Percentiles rank a stretch among this genome's conserved stretches.
Conservation (phyloP, 2,329 filamentous ascomycete species). For the Phyllosticta ampelicida region DNA sequence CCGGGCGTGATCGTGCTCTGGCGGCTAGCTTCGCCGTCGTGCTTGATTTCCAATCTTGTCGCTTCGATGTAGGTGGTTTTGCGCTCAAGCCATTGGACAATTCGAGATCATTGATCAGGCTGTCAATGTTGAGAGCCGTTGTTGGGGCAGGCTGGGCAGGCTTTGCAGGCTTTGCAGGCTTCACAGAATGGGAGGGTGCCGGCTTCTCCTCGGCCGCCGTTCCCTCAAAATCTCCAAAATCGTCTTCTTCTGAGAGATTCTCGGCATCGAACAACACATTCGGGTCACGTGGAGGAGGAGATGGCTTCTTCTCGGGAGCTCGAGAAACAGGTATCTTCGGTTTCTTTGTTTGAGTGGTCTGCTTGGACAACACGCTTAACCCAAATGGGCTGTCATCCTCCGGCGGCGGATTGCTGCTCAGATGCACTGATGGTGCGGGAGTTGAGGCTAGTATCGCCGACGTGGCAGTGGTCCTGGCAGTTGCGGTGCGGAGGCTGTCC, state of each 20-base stretch:
- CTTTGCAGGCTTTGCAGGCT: conserved; percentile 16
- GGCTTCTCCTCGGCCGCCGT: background rate
- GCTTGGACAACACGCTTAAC: conserved; percentile 3
- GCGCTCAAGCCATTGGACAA: conserved; percentile 2
- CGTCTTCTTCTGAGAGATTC: conserved; percentile 24
- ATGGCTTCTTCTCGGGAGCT: background rate
- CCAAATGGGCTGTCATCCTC: conserved; percentile 6
- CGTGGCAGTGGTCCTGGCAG: background rate
- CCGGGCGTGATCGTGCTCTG: background rate
- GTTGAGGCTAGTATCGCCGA: background rate
- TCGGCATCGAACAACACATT: conserved; percentile 32
- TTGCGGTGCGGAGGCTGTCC: conserved; percentile 7
- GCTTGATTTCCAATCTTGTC: conserved; percentile 6
- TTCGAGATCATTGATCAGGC: conserved; percentile 3
- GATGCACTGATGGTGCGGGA: background rate
- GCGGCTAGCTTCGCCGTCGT: conserved; percentile 8
- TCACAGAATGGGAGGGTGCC: conserved; percentile 5
- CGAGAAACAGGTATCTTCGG: background rate
- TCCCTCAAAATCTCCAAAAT: conserved; percentile 28
- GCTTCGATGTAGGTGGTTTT: conserved; percentile 4
- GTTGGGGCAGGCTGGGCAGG: background rate
- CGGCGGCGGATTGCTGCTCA: background rate
- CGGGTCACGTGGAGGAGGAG: conserved; percentile 19
- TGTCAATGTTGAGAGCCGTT: conserved; percentile 3
- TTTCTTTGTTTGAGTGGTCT: background rate